phyloP scores from a whole-genome alignment of 225 moss, liverwort and hornwort genomes.

The Pseudoscleropodium purum region DNA sequence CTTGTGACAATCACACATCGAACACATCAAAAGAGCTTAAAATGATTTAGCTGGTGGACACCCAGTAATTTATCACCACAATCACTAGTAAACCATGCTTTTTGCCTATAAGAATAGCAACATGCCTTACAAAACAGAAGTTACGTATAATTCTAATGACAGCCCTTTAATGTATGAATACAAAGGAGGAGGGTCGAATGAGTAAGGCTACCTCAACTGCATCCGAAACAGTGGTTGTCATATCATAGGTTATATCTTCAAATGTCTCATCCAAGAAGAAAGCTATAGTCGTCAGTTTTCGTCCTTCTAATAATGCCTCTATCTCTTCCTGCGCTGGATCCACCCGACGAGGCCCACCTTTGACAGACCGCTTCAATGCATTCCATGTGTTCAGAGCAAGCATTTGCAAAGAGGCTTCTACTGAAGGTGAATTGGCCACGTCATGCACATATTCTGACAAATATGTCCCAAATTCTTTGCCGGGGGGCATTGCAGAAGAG shows the following conservation, averaged over 20 bases:
- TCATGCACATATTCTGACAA: conserved; percentile 93
- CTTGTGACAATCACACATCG: background rate
- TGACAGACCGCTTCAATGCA: conserved; percentile 89
- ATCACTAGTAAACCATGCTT: background rate
- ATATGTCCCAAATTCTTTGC: conserved; percentile 89
- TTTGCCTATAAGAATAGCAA: background rate
- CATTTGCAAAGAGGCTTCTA: conserved; percentile 62
- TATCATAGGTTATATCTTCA: conserved; percentile 91
- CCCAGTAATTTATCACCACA: background rate
- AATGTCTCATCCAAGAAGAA: conserved; percentile 99
- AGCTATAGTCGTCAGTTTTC: conserved; percentile 78
- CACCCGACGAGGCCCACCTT: conserved; percentile 85
- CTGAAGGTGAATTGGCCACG: conserved; percentile 67
- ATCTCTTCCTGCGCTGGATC: conserved; percentile 93
- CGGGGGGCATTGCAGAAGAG: conserved; percentile 98
- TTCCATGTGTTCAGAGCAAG: conserved; percentile 88
- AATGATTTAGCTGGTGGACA: background rate
- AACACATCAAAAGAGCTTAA: background rate
- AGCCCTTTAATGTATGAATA: background rate
- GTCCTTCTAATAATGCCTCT: conserved; percentile 71
- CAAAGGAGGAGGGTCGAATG: background rate
- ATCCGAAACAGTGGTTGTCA: conserved; percentile 92
- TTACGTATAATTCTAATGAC: background rate
- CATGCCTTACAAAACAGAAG: background rate
- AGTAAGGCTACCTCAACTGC: conserved; percentile 71